Percentiles rank a stretch among this genome's conserved stretches.
phyloP scores from a whole-genome alignment of 106 monocot genomes.

The Chionographis japonica region DNA sequence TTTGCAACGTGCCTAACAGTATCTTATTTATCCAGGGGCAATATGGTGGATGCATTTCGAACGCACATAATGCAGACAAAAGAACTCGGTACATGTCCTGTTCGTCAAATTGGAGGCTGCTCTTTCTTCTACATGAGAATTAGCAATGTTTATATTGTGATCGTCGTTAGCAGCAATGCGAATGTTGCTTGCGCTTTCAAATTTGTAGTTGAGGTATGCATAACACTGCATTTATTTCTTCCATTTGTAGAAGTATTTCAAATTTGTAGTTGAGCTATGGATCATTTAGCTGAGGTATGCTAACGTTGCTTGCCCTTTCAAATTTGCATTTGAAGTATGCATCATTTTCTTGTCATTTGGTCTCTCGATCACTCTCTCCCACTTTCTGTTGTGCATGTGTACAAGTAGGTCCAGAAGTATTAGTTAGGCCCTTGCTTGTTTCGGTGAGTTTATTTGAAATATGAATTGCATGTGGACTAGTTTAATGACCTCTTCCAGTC shows the following conservation, averaged over 20 bases:
- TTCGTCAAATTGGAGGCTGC: constrained; percentile 94
- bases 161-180: constrained; percentile 98
- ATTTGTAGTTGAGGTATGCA: constrained; percentile 92
- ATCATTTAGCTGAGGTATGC: constrained; percentile 30
- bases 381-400: too few relatives aligned
- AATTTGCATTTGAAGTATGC: constrained; percentile 95
- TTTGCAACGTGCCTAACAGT: too few relatives aligned
- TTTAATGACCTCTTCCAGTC: too few relatives aligned
- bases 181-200: constrained; percentile 99
- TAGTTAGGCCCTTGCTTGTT: too few relatives aligned
- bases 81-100: constrained; percentile 95
- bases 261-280: too few relatives aligned
- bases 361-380: too few relatives aligned
- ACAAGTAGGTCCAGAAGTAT: too few relatives aligned
- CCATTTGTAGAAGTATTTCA: not conserved
- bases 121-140: constrained; percentile 99
- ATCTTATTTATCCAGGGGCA: constrained; percentile 45
- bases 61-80: constrained; percentile 99
- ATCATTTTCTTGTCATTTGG: not conserved
- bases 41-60: constrained; percentile 99
- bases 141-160: constrained; percentile 98
- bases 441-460: too few relatives aligned
- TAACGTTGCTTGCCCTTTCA: constrained; percentile 98
- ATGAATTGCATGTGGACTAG: too few relatives aligned
- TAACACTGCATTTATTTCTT: constrained; percentile 1